phyloP scores from a whole-genome alignment of 2,329 filamentous ascomycete species.

The Macrophomina tecta region DNA sequence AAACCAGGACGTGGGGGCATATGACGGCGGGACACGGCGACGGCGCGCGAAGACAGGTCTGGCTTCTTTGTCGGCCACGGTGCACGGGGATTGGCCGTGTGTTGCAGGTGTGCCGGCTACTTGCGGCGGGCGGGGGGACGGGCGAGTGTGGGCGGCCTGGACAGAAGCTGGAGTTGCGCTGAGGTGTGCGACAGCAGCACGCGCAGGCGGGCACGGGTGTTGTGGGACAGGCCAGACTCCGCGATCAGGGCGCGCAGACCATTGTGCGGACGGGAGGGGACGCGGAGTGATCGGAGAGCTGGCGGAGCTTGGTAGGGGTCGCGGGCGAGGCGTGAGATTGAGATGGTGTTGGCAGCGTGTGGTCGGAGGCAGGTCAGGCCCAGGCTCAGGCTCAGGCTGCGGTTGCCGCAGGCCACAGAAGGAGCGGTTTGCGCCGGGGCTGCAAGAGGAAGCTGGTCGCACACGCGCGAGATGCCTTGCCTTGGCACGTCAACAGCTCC shows the following conservation, averaged over 20 bases:
- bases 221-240: constrained; percentile 14
- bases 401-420: neutral
- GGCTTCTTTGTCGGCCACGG: constrained; percentile 6
- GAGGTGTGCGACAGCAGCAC: constrained; percentile 9
- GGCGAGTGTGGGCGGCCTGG: constrained; percentile 5
- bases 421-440: constrained; percentile 25
- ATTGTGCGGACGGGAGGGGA: neutral
- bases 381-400: no score
- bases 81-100: neutral
- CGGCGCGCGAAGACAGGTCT: neutral
- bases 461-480: neutral
- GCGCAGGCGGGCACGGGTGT: constrained; percentile 9
- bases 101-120: neutral
- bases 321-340: neutral
- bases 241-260: constrained; percentile 12
- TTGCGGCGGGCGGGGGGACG: neutral
- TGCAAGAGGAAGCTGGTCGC: constrained; percentile 3
- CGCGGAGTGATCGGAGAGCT: neutral
- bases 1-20: constrained; percentile 5
- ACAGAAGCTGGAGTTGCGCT: constrained; percentile 13
- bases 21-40: neutral
- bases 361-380: neutral
- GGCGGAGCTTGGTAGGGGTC: neutral
- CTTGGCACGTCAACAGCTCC: neutral
- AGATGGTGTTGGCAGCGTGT: constrained; percentile 11